These are phyloP conservation scores for Bryoerythrophyllum caledonicum DNA, from an alignment of 225 moss, liverwort and hornwort species.

Conservation along the genomic window DNA sequence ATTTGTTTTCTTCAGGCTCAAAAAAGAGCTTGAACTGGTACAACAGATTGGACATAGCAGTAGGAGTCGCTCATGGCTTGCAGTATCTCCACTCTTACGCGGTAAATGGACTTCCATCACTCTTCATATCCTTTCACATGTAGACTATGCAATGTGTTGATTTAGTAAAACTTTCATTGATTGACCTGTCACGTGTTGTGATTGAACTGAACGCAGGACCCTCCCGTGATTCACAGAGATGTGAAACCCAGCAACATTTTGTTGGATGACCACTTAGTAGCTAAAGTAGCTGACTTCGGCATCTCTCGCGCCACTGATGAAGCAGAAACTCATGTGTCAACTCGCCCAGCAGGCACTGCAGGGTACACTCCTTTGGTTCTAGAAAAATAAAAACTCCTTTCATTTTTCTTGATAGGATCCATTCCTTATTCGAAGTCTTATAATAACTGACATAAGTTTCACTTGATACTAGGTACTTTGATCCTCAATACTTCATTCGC, in stretches of 20 bases:
- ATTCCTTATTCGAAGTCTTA: neutral
- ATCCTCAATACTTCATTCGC: slow-evolving; percentile 62
- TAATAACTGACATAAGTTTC: slow-evolving; percentile 8
- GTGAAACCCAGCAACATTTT: slow-evolving; percentile 60
- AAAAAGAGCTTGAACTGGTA: slow-evolving; percentile 47
- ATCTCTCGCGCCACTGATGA: slow-evolving; percentile 48
- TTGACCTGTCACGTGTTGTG: neutral
- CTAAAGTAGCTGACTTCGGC: slow-evolving; percentile 61
- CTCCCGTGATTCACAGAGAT: slow-evolving; percentile 62
- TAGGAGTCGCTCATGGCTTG: slow-evolving; percentile 57
- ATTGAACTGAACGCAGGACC: slow-evolving; percentile 28
- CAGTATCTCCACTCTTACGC: slow-evolving; percentile 58
- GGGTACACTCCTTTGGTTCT: slow-evolving; percentile 33
- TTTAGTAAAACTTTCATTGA: neutral
- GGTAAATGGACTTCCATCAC: slow-evolving; percentile 18
- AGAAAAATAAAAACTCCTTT: too few species aligned
- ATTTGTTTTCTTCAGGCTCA: slow-evolving; percentile 20
- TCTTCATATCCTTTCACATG: neutral
- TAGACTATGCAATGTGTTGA: neutral
- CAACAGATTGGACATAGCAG: slow-evolving; percentile 62
- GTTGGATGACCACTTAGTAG: slow-evolving; percentile 43
- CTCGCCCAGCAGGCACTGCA: slow-evolving; percentile 55
- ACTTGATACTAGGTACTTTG: slow-evolving; percentile 42
- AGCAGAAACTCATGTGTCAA: slow-evolving; percentile 53
- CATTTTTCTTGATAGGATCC: neutral